These are phyloP conservation scores for Clonostachys chloroleuca DNA, from an alignment of 2,329 filamentous ascomycete genomes.

Conservation along the genomic window DNA sequence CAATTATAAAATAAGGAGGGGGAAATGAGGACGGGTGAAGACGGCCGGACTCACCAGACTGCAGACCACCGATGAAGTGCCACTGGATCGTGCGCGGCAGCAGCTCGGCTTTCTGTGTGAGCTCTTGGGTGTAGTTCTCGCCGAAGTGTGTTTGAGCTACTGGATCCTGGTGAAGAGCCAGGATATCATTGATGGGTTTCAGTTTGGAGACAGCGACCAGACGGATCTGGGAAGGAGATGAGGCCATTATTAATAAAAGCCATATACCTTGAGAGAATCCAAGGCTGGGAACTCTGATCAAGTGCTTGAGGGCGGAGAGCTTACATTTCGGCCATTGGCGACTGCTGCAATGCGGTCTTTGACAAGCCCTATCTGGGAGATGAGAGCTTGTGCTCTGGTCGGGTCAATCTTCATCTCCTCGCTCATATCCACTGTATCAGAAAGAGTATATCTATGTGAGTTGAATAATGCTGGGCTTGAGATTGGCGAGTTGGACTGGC, in stretches of 20 bases:
- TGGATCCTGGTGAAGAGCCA: constrained; percentile 68
- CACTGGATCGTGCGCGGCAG: constrained; percentile 76
- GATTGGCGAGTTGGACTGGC: not conserved
- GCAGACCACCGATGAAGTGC: constrained; percentile 96
- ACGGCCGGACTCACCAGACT: constrained; percentile 53
- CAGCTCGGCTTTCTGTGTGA: constrained; percentile 77
- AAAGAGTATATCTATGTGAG: not conserved
- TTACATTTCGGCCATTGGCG: constrained; percentile 49
- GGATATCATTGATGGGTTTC: constrained; percentile 87
- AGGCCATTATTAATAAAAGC: not conserved
- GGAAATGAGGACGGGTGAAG: not conserved
- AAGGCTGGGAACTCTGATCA: too few relatives aligned
- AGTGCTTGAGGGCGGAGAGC: not conserved
- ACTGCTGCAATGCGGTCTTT: constrained; percentile 51
- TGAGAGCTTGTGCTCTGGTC: constrained; percentile 55
- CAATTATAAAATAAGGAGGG: not conserved
- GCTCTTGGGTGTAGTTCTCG: constrained; percentile 93
- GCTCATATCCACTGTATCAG: constrained; percentile 29
- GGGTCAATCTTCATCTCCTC: constrained; percentile 60
- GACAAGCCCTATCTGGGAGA: constrained; percentile 58
- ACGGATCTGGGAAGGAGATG: constrained; percentile 52
- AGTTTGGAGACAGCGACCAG: constrained; percentile 95
- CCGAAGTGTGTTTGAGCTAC: constrained; percentile 74
- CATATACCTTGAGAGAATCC: not conserved
- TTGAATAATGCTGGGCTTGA: not conserved